Evolutionary conservation across 2,329 filamentous ascomycete species (phyloP).

Genomic region (Thermothelomyces thermophilus): DNA sequence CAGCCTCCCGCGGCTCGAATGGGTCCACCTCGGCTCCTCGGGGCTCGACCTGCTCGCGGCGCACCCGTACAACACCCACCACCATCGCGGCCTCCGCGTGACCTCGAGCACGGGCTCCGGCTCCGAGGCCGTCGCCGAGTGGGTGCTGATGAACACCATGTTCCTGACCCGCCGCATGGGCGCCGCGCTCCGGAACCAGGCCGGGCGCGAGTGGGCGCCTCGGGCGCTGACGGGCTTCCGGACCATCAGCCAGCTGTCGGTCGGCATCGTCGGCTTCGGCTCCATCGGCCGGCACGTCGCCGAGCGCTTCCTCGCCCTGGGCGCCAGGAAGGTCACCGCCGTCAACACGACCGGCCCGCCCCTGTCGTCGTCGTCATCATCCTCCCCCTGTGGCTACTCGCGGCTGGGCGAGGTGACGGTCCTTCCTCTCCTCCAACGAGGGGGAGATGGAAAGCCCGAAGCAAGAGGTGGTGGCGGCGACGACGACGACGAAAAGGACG

Average conservation of each 20-base stretch:
- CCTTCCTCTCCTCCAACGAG: no score
- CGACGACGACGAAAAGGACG: not conserved
- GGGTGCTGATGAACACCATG: conserved; percentile 6
- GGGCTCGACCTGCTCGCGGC: not conserved
- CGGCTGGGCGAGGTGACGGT: not conserved
- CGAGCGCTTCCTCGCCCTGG: not conserved
- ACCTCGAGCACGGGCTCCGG: conserved; percentile 3
- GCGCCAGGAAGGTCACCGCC: not conserved
- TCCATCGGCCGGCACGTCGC: conserved; percentile 2
- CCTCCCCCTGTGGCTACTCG: not conserved
- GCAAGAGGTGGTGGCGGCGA: no score
- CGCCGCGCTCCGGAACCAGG: not conserved
- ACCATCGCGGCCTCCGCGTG: not conserved
- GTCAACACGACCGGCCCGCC: not conserved
- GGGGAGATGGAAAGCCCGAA: no score
- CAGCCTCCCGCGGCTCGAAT: not conserved
- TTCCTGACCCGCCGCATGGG: not conserved
- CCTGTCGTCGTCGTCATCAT: not conserved
- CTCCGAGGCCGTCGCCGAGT: not conserved
- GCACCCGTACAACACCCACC: not conserved
- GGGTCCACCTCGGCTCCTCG: conserved; percentile 1
- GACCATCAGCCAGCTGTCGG: not conserved
- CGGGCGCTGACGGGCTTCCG: not conserved
- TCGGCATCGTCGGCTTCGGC: conserved; percentile 1
- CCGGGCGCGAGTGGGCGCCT: not conserved